Evolutionary conservation across 352 stramenopile genomes (phyloP), one percentile per base, ranked within the genome.

Genomic region (Phytopythium cucurbitacearum): DNA sequence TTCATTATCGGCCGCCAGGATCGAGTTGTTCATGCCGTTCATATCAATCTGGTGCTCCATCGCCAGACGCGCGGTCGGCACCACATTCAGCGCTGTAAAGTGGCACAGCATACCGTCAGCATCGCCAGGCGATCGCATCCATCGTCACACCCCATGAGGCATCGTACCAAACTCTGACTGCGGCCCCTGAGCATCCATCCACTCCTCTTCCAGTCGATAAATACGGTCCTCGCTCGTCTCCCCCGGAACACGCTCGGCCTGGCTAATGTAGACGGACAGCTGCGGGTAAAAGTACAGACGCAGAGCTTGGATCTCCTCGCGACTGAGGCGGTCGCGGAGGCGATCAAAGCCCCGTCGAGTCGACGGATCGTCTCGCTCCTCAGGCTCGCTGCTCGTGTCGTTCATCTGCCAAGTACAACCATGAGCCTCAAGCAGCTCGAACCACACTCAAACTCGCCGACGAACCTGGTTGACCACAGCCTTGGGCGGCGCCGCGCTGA

Each of bases 221-320:
- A 94, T 94, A 64, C 82, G 82, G 62, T 94, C 82, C 56, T 94
- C 85, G 48, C 79, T 91, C 28, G 73, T 87, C 56, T 94, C 85
- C 34, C 80, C 80, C 38, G 65, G 48, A n/a, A 91, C 71, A 3
- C 65, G 79, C 53, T 88, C 80, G 8, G 85, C 84, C 64, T 93
- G 81, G 46, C 76, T 89, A 50, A 94, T 94, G 53, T 75, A 93
- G 37, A 85, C 70, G 16, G 85, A 94, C 4, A 94, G 67, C 53
- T 94, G 85, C 34, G 85, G 85, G 56, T 94, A 94, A 48, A 94
- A 94, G 53, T 94, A 90, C 41, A 94, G 59, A 3, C 85, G 80
- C 49, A 94, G 55, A 11, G 85, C 85, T 52, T 94, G 85, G 40
- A 93, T 85, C 51, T 94, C 85, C 62, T 94, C 85, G 8, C 85